These are phyloP conservation scores for Pseudozyma hubeiensis DNA, from an alignment of 1,284 basidiomycete species.

Conservation along the genomic window DNA sequence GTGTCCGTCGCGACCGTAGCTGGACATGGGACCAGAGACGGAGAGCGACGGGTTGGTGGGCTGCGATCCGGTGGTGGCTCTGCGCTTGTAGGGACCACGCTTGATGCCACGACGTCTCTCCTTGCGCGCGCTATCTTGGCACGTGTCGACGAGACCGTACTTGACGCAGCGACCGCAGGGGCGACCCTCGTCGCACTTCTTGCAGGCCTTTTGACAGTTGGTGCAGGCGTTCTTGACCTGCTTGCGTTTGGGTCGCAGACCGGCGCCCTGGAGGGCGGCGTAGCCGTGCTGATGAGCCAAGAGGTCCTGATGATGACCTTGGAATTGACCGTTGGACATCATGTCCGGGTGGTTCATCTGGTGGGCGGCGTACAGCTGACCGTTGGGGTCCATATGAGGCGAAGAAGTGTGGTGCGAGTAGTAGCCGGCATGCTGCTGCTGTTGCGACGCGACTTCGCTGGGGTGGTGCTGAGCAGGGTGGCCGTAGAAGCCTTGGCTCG, in stretches of 20 bases:
- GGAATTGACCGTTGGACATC: constrained; percentile 36
- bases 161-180: constrained; percentile 87
- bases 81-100: constrained; percentile 88
- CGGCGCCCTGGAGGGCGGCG: constrained; percentile 31
- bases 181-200: constrained; percentile 87
- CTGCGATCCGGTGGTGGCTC: constrained; percentile 56
- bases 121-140: constrained; percentile 83
- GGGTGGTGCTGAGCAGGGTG: constrained; percentile 40
- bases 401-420: constrained; percentile 42
- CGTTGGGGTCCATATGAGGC: constrained; percentile 47
- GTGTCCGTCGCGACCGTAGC: constrained; percentile 37
- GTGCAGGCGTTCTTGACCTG: constrained; percentile 92
- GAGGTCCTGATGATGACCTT: constrained; percentile 30
- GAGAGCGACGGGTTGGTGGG: constrained; percentile 33
- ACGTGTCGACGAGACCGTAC: constrained; percentile 82
- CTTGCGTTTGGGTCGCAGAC: constrained; percentile 74
- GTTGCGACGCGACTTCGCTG: constrained; percentile 32
- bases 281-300: constrained; percentile 40
- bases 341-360: constrained; percentile 50
- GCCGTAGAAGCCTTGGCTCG: constrained; percentile 40
- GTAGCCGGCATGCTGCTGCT: constrained; percentile 30
- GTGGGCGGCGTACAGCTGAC: constrained; percentile 43
- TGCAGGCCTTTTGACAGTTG: constrained; percentile 88
- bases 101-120: constrained; percentile 86
- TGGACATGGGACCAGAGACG: constrained; percentile 25